Conservation (phyloP, 176 grass and related monocot genomes). For the Phyllostachys edulis region DNA sequence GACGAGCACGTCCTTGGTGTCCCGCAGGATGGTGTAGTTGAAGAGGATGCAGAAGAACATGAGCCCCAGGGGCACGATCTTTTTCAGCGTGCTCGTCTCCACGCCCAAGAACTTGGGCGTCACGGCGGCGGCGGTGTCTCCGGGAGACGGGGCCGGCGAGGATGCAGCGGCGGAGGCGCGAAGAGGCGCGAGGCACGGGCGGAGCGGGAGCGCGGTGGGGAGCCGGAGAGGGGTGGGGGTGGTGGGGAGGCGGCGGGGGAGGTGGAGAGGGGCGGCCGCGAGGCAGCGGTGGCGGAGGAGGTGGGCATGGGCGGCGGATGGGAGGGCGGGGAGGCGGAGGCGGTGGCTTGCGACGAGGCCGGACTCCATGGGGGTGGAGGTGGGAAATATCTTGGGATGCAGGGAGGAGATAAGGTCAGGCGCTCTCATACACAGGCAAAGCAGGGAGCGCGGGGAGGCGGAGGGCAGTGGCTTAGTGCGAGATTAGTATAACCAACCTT, state of each 20-base stretch:
- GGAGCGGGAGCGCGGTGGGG: constrained; percentile 43
- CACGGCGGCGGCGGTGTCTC: neutral
- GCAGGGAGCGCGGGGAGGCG: neutral
- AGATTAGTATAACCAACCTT: constrained; percentile 5
- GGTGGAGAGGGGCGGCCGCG: neutral
- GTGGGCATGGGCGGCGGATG: constrained; percentile 9
- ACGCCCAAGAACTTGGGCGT: constrained; percentile 64
- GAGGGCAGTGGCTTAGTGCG: neutral
- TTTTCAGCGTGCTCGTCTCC: constrained; percentile 71
- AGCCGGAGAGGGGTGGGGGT: constrained; percentile 44
- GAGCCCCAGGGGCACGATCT: constrained; percentile 84
- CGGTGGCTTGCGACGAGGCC: constrained; percentile 57
- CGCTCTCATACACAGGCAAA: constrained; percentile 32
- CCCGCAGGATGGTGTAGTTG: constrained; percentile 98
- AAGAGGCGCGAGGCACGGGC: constrained; percentile 30
- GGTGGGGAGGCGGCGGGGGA: neutral
- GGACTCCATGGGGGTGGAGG: constrained; percentile 50
- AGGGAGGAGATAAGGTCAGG: constrained; percentile 48
- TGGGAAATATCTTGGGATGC: constrained; percentile 22
- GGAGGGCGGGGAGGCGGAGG: constrained; percentile 37
- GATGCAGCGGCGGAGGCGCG: constrained; percentile 30
- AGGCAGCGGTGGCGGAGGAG: constrained; percentile 31
- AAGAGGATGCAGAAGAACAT: constrained; percentile 99
- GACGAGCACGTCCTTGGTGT: constrained; percentile 96
- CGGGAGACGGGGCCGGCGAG: neutral